Evolutionary conservation across 768 basidiomycete species (phyloP), one percentile per base, ranked within the genome.

Genomic region (Suillus weaverae): DNA sequence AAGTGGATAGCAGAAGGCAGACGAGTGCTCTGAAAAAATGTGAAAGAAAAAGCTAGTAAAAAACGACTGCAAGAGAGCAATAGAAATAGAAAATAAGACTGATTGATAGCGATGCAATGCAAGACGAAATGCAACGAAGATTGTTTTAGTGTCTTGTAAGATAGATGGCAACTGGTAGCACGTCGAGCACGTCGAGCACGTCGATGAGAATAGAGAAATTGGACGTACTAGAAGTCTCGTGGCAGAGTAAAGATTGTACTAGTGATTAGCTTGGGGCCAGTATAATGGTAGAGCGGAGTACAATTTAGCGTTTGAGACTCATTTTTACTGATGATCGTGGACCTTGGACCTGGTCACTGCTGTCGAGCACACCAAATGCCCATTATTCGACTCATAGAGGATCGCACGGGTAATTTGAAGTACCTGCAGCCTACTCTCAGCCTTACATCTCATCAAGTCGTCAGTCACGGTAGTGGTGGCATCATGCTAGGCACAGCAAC

Each of bases 101-200:
- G 61, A 70, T 67, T 67, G 75, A 76, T 63, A 76, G 75, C 75
- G 70, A 77, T 77, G 72, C 75, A 70, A 76, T 70, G 71, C 69
- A 61, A 76, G 63, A 66, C 67, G 75, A 67, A 68, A 70, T 69
- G 67, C 60, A 66, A 69, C 64, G 55, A 69, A 70, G 63, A 67
- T 69, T 69, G 64, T 62, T 76, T 76, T 76, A 76, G 72, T 65
- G 44, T 71, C 70, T 67, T 67, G 62, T 76, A 76, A 76, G 75
- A 71, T 75, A 74, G 38, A 30, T 59, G 38, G 22, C 36, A 56
- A 22, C 16, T 57, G 9, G 65, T 66, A 68, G 68, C 66, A 62
- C 57, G 9, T 62, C 22, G 38, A 18, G 59, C 35, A 59, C 32
- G 55, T 61, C 35, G 51, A 41, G 35, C 22, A 60, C 33, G 60